Evolutionary conservation across 495 filamentous ascomycete genomes (phyloP).

Genomic region (Neurospora sp.): DNA sequence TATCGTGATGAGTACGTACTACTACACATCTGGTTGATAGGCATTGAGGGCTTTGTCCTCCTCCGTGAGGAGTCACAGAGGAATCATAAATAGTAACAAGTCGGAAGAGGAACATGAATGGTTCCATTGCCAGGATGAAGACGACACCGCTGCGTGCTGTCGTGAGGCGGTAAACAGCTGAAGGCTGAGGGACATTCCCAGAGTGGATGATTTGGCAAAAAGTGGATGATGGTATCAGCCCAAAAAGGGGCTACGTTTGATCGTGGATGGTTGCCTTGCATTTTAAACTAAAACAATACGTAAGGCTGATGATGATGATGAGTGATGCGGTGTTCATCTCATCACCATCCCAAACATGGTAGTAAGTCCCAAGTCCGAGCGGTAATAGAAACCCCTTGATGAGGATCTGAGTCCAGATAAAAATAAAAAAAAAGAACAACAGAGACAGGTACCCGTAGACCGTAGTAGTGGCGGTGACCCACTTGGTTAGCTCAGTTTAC

Average conservation of each 20-base stretch:
- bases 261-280: not conserved
- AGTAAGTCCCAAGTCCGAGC: not conserved
- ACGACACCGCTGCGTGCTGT: not conserved
- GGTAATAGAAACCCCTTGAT: not conserved
- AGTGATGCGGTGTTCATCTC: not conserved
- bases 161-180: not conserved
- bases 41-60: not conserved
- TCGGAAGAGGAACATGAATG: not conserved
- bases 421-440: not conserved
- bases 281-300: not conserved
- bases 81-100: not conserved
- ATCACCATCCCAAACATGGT: not conserved
- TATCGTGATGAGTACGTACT: not conserved
- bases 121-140: not conserved
- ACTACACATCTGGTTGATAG: not conserved
- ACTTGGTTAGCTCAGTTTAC: not conserved
- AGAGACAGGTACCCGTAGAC: not conserved
- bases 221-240: not conserved
- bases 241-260: not conserved
- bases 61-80: not conserved
- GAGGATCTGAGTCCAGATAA: not conserved
- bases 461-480: not conserved
- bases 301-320: not conserved
- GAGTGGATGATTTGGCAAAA: not conserved
- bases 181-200: not conserved